phyloP scores from a whole-genome alignment of 129 eudicot genomes.

The Tagetes patula region DNA sequence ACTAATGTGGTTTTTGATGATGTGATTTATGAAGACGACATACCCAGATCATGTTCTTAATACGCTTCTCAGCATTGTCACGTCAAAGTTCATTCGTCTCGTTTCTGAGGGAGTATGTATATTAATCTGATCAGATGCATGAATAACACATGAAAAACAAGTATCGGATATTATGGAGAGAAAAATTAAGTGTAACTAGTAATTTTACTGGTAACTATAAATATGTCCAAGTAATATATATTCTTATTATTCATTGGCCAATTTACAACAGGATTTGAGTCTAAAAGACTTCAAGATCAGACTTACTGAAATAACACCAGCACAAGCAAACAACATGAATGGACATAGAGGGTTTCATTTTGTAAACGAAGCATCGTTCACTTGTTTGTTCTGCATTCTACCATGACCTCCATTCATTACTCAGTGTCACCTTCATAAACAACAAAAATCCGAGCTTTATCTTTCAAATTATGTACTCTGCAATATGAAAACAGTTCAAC shows the following conservation, averaged over 20 bases:
- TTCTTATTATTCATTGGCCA: neutral
- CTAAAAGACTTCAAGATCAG: neutral
- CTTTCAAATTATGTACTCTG: conserved; percentile 18
- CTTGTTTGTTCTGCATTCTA: conserved; percentile 15
- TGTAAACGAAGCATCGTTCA: conserved; percentile 10
- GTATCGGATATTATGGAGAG: neutral
- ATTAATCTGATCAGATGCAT: no score
- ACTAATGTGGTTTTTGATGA: no score
- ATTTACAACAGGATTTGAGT: neutral
- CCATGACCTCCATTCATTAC: neutral
- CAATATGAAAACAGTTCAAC: conserved; percentile 9
- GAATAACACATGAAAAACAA: no score
- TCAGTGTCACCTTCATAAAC: neutral
- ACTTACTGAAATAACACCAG: neutral
- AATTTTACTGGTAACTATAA: neutral
- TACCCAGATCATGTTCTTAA: neutral
- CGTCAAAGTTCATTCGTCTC: no score
- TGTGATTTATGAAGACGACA: no score
- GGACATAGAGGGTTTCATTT: conserved; percentile 4
- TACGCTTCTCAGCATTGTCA: neutral
- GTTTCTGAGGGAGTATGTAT: no score
- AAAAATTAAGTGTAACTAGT: neutral
- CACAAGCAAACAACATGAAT: conserved; percentile 3
- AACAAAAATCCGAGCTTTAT: neutral
- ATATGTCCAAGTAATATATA: neutral